These are phyloP conservation scores for Ilyonectria destructans DNA, from an alignment of 2,329 filamentous ascomycete genomes.

Conservation along the genomic window DNA sequence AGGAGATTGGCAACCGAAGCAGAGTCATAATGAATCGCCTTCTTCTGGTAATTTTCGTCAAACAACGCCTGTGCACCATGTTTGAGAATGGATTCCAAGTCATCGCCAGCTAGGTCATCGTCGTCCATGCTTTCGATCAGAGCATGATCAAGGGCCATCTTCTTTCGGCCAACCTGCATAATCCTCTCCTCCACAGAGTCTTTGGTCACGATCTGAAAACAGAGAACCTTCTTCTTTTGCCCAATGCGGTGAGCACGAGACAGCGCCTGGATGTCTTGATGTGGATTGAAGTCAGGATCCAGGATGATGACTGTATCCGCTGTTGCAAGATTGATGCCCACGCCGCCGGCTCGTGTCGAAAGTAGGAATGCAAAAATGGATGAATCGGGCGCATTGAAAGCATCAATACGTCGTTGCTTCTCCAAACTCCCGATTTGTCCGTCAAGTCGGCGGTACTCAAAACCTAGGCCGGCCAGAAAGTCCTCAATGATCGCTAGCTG, in stretches of 20 bases:
- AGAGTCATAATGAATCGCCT: conserved; percentile 86
- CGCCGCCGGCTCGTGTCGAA: conserved; percentile 94
- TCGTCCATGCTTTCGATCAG: conserved; percentile 93
- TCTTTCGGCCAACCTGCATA: conserved; percentile 94
- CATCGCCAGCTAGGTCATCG: conserved; percentile 83
- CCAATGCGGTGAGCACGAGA: conserved; percentile 97
- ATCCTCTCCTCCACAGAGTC: conserved; percentile 95
- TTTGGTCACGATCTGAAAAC: conserved; percentile 94
- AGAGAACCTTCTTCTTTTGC: conserved; percentile 95
- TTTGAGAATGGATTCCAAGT: conserved; percentile 89
- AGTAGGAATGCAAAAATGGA: conserved; percentile 90
- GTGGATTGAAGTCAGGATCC: conserved; percentile 97
- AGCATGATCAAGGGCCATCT: conserved; percentile 95
- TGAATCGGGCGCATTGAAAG: conserved; percentile 90
- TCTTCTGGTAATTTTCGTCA: conserved; percentile 78
- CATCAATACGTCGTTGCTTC: conserved; percentile 95
- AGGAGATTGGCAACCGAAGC: conserved; percentile 90
- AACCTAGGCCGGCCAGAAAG: conserved; percentile 83
- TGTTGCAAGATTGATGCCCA: conserved; percentile 97
- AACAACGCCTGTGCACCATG: conserved; percentile 93
- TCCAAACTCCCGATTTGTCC: conserved; percentile 86
- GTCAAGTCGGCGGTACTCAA: conserved; percentile 86
- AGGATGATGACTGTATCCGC: conserved; percentile 98
- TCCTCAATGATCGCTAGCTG: conserved; percentile 94
- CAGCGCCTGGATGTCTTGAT: conserved; percentile 96